Conservation (phyloP, 805 yeast species). For the Candida chilensis region DNA sequence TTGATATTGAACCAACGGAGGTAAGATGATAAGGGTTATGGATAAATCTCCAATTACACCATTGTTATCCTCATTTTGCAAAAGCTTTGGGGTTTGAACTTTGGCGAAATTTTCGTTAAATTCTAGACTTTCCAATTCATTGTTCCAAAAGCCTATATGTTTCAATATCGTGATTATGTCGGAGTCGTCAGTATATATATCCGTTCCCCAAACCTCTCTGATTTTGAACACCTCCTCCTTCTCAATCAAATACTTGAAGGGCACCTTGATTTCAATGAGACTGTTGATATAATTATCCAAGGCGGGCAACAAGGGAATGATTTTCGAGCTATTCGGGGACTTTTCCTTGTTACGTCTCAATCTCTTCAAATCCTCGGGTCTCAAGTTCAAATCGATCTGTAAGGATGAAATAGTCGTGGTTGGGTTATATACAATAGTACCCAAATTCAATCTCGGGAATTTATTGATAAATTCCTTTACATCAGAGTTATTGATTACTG, state of each 20-base stretch:
- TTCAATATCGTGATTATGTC: slow-evolving; percentile 67
- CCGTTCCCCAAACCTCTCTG: slow-evolving; percentile 80
- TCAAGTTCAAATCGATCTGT: slow-evolving; percentile 21
- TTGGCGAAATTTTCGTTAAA: background rate
- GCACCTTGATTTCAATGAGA: slow-evolving; percentile 47
- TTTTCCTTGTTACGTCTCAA: slow-evolving; percentile 16
- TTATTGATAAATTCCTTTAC: slow-evolving; percentile 26
- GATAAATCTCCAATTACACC: slow-evolving; percentile 36
- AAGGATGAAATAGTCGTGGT: slow-evolving; percentile 39
- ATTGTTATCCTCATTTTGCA: slow-evolving; percentile 4
- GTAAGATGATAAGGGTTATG: slow-evolving; percentile 56
- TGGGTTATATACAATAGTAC: slow-evolving; percentile 49
- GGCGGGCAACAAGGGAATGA: slow-evolving; percentile 16
- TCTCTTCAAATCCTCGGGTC: slow-evolving; percentile 17
- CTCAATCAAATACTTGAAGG: slow-evolving; percentile 30
- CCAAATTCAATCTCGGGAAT: slow-evolving; percentile 39
- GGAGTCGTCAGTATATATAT: slow-evolving; percentile 89
- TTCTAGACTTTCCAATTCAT: slow-evolving; percentile 14
- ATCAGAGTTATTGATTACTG: slow-evolving; percentile 21
- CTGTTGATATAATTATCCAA: slow-evolving; percentile 30
- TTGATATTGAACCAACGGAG: slow-evolving; percentile 52
- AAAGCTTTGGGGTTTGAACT: background rate
- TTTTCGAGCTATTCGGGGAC: background rate
- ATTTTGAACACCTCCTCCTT: slow-evolving; percentile 33
- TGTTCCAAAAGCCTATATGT: slow-evolving; percentile 61